phyloP scores from a whole-genome alignment of 2,329 filamentous ascomycete genomes.

The Phaeosphaeriaceae sp. region DNA sequence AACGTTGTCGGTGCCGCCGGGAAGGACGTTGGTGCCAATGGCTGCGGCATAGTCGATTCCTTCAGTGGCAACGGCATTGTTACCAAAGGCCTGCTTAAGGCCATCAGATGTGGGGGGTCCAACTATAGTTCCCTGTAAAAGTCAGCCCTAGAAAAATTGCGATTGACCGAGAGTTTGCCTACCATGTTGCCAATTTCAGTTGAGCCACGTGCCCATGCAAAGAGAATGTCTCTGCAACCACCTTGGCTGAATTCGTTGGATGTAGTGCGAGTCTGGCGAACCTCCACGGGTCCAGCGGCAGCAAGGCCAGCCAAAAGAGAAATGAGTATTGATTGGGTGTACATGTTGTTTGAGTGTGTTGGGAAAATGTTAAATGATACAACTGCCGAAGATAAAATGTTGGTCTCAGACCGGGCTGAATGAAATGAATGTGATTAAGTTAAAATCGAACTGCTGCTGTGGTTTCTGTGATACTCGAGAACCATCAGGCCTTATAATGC shows the following conservation, averaged over 20 bases:
- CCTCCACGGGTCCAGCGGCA: conserved; percentile 29
- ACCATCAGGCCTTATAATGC: not conserved
- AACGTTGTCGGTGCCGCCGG: conserved; percentile 34
- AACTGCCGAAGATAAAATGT: not conserved
- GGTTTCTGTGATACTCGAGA: not conserved
- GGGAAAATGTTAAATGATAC: not conserved
- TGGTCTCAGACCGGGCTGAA: not conserved
- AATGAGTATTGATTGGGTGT: conserved; percentile 30
- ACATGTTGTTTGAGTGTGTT: conserved; percentile 24
- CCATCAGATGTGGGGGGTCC: conserved; percentile 42
- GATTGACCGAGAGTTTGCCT: conserved; percentile 22
- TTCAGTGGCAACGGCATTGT: conserved; percentile 37
- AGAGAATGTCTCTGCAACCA: conserved; percentile 52
- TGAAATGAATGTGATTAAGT: not conserved
- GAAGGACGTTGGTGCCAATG: conserved; percentile 35
- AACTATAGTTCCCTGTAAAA: conserved; percentile 42
- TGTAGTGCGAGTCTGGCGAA: conserved; percentile 34
- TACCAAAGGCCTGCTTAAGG: conserved; percentile 36
- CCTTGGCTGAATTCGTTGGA: conserved; percentile 50
- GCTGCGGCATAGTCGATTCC: conserved; percentile 41
- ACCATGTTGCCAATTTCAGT: conserved; percentile 59
- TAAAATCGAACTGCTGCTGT: not conserved
- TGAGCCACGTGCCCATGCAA: conserved; percentile 59
- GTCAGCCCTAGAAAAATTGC: conserved; percentile 13
- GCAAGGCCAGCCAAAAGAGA: conserved; percentile 29